A percentile compares a stretch with the other conserved stretches of the same genome.
Conservation (phyloP, 2,329 filamentous ascomycete genomes). For the Bretziella fagacearum region DNA sequence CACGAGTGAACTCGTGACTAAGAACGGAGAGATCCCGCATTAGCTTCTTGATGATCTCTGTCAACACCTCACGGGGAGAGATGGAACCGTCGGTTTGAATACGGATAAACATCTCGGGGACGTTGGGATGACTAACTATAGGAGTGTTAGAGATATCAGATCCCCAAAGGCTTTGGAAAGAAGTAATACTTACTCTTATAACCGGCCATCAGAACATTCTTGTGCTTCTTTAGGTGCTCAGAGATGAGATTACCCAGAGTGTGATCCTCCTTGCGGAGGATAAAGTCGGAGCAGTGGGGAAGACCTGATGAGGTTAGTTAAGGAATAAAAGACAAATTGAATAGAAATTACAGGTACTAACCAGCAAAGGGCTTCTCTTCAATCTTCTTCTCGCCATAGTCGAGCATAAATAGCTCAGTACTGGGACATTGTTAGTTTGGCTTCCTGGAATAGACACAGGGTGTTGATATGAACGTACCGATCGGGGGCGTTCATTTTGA, state of each 20-base stretch:
- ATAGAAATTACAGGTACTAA: constrained; percentile 26
- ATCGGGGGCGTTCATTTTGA: constrained; percentile 39
- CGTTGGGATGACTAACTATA: constrained; percentile 41
- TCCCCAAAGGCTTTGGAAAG: background rate
- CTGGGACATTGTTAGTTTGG: constrained; percentile 29
- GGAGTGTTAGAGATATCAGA: constrained; percentile 8
- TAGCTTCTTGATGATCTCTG: constrained; percentile 64
- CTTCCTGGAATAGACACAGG: constrained; percentile 16
- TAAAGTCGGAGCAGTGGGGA: constrained; percentile 88
- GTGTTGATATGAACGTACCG: constrained; percentile 31
- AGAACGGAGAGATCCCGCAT: constrained; percentile 67
- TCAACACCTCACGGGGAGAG: constrained; percentile 74
- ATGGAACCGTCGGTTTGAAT: constrained; percentile 83
- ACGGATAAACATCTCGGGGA: constrained; percentile 50
- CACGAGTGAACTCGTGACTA: constrained; percentile 77
- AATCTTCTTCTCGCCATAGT: constrained; percentile 82
- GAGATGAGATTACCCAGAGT: constrained; percentile 82
- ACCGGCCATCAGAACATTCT: constrained; percentile 73
- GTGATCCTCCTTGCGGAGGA: constrained; percentile 92
- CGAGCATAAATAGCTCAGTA: constrained; percentile 84
- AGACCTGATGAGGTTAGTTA: constrained; percentile 42
- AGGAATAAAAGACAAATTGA: background rate
- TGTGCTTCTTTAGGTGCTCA: constrained; percentile 68
- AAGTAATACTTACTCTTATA: constrained; percentile 53
- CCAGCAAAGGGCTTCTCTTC: constrained; percentile 77